Conservation (phyloP, 176 grass and related monocot genomes). For the Aegilops umbellulata region DNA sequence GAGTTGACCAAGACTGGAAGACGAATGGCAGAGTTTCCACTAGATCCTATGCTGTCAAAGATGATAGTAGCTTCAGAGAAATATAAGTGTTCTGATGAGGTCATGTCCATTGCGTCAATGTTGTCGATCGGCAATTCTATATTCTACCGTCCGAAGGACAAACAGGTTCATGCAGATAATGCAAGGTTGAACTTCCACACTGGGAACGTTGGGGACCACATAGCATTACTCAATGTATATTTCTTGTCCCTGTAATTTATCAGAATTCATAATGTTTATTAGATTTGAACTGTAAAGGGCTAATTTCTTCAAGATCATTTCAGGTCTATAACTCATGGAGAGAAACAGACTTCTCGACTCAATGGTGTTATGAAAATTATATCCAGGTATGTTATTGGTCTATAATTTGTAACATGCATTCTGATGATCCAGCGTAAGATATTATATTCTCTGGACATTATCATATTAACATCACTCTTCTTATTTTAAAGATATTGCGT, state of each 20-base stretch:
- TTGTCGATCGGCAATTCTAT: constrained; percentile 88
- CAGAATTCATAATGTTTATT: not conserved
- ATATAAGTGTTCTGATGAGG: constrained; percentile 86
- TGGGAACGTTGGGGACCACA: constrained; percentile 90
- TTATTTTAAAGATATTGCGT: constrained; percentile 15
- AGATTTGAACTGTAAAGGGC: constrained; percentile 4
- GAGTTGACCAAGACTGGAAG: constrained; percentile 95
- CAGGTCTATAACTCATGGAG: constrained; percentile 95
- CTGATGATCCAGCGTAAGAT: not conserved
- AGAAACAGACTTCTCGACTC: constrained; percentile 90
- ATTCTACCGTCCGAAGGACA: constrained; percentile 96
- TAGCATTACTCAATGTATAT: constrained; percentile 81
- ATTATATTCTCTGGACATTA: not conserved
- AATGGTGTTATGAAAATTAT: constrained; percentile 96
- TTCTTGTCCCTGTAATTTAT: constrained; percentile 17
- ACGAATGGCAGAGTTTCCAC: constrained; percentile 93
- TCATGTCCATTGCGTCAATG: constrained; percentile 82
- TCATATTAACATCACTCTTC: not conserved
- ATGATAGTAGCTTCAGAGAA: constrained; percentile 88
- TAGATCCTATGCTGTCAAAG: constrained; percentile 96
- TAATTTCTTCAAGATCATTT: constrained; percentile 33
- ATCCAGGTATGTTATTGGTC: constrained; percentile 56
- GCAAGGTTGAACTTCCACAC: constrained; percentile 88
- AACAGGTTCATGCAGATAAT: constrained; percentile 96
- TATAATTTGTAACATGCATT: constrained; percentile 10